phyloP scores from a whole-genome alignment of 805 yeast genomes.

The Cyberlindnera bimundalis region DNA sequence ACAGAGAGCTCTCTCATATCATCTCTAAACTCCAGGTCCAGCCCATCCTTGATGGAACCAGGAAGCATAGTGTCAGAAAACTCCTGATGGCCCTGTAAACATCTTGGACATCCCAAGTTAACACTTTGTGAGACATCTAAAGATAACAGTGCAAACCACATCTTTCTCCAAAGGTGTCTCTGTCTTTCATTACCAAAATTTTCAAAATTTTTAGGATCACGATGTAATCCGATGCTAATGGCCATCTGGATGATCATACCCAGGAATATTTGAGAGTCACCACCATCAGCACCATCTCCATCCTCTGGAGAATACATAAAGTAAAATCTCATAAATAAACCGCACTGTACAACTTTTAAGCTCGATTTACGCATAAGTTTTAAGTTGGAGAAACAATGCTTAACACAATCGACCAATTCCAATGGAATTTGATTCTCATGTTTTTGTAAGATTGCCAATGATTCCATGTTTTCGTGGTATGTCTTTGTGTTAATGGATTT shows the following conservation, averaged over 20 bases:
- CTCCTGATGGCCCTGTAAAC: slow-evolving; percentile 34
- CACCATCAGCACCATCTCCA: slow-evolving; percentile 55
- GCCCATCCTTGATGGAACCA: slow-evolving; percentile 24
- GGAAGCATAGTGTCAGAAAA: slow-evolving; percentile 45
- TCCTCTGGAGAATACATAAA: slow-evolving; percentile 57
- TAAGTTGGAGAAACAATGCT: slow-evolving; percentile 41
- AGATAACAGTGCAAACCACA: slow-evolving; percentile 48
- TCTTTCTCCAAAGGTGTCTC: slow-evolving; percentile 52
- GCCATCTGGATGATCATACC: slow-evolving; percentile 66
- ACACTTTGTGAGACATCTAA: slow-evolving; percentile 42
- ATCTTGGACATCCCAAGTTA: slow-evolving; percentile 39
- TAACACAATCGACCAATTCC: slow-evolving; percentile 42
- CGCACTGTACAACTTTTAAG: slow-evolving; percentile 55
- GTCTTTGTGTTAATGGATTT: slow-evolving; percentile 16
- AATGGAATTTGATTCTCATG: slow-evolving; percentile 41
- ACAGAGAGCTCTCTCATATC: slow-evolving; percentile 44
- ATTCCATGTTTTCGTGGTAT: slow-evolving; percentile 20
- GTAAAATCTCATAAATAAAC: slow-evolving; percentile 53
- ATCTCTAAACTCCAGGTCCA: slow-evolving; percentile 21
- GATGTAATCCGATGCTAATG: slow-evolving; percentile 59
- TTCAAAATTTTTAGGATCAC: slow-evolving; percentile 59
- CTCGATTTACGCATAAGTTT: slow-evolving; percentile 43
- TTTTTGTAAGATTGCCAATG: slow-evolving; percentile 29
- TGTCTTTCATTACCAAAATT: slow-evolving; percentile 37
- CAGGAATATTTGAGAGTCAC: slow-evolving; percentile 51